Conservation (phyloP, 768 basidiomycete species). For the Trametes gibbosa region DNA sequence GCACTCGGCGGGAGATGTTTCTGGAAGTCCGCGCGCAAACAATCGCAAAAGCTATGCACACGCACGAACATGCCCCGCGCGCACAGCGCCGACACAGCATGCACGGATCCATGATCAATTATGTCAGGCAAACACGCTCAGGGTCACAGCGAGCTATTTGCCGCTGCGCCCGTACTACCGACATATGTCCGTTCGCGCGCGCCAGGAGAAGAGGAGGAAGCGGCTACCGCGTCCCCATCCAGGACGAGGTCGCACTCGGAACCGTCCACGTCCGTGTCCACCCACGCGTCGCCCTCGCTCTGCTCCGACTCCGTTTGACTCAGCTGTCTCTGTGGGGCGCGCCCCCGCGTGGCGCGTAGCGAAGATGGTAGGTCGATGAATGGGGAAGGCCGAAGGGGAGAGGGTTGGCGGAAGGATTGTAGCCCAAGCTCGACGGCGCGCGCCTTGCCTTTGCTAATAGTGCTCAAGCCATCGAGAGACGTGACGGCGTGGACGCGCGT, state of each 20-base stretch:
- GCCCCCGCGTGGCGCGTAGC: not conserved
- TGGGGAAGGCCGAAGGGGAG: slow-evolving; percentile 11
- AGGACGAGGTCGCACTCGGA: slow-evolving; percentile 25
- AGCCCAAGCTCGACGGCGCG: not conserved
- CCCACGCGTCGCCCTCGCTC: slow-evolving; percentile 35
- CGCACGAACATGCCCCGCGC: slow-evolving; percentile 1
- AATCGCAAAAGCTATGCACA: not conserved
- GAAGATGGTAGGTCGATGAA: slow-evolving; percentile 9
- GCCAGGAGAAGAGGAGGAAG: too few relatives aligned
- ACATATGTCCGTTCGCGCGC: slow-evolving; percentile 14
- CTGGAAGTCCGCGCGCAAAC: too few relatives aligned
- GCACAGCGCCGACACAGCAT: too few relatives aligned
- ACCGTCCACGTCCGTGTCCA: slow-evolving; percentile 40
- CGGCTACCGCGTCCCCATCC: not conserved
- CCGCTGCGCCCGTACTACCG: not conserved
- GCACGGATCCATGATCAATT: not conserved
- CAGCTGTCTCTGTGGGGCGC: not conserved
- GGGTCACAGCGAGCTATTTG: slow-evolving; percentile 5
- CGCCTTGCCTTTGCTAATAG: slow-evolving; percentile 18
- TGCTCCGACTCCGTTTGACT: slow-evolving; percentile 3
- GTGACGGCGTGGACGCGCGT: not conserved
- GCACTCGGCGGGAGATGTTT: too few relatives aligned
- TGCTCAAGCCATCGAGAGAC: slow-evolving; percentile 2
- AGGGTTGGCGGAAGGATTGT: not conserved
- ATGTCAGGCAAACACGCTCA: not conserved